Conservation (phyloP, 345 rosid species). For the Lepidium aucheri region DNA sequence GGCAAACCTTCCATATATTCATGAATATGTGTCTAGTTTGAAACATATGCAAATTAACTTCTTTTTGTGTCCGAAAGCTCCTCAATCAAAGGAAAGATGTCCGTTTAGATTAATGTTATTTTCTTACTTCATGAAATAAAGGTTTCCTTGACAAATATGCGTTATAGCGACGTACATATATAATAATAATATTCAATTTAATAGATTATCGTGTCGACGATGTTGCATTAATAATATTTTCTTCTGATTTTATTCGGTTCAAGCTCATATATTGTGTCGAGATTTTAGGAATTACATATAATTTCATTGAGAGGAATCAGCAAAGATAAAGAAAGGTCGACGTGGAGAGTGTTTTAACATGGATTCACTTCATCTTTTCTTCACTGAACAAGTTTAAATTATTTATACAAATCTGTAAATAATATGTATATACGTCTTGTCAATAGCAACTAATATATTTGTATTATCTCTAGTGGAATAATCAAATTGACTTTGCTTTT, state of each 20-base stretch:
- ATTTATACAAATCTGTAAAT: no score
- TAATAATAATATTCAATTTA: background rate
- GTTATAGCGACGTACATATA: constrained; percentile 1
- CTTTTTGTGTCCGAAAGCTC: constrained; percentile 11
- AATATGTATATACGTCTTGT: no score
- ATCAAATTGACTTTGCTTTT: constrained; percentile 8
- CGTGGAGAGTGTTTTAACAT: no score
- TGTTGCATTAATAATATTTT: no score
- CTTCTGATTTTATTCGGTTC: no score
- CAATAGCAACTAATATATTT: no score
- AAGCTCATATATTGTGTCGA: no score
- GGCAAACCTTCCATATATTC: constrained; percentile 9
- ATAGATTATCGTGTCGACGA: background rate
- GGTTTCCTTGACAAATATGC: constrained; percentile 14
- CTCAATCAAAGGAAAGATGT: constrained; percentile 27
- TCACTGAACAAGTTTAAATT: no score
- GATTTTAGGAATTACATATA: no score
- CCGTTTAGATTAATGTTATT: constrained; percentile 1
- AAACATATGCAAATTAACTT: background rate
- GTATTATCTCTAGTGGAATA: background rate
- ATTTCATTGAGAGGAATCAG: no score
- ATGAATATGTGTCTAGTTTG: background rate
- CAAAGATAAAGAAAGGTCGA: no score
- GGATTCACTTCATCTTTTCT: no score
- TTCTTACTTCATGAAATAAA: background rate